These are phyloP conservation scores for Trichocladium uniseriatum DNA, from an alignment of 495 filamentous ascomycete genomes.

Conservation along the genomic window DNA sequence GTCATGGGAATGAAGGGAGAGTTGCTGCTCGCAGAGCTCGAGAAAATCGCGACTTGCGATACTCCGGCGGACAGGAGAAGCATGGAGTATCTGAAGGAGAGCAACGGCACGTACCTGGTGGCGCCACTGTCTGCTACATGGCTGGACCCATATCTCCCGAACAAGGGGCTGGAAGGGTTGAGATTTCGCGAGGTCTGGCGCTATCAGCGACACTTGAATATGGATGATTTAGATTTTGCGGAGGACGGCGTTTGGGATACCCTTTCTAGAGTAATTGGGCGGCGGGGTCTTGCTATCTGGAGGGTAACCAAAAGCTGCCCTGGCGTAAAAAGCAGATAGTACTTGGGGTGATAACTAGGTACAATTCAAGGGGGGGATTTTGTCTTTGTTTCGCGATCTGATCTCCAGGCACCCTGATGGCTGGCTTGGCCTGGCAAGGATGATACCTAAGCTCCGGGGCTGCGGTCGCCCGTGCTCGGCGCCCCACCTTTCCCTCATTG, in stretches of 20 bases:
- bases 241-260: constrained; percentile 75
- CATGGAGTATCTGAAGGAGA: constrained; percentile 41
- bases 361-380: constrained; percentile 1
- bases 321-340: constrained; percentile 1
- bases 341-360: too few relatives aligned
- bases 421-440: constrained; percentile 5
- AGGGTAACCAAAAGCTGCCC: constrained; percentile 52
- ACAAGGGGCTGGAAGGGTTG: constrained; percentile 40
- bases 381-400: too few relatives aligned
- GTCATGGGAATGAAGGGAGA: constrained; percentile 69
- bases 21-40: constrained; percentile 50
- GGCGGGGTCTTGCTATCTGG: constrained; percentile 75
- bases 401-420: constrained; percentile 31
- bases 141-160: constrained; percentile 52
- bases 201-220: constrained; percentile 65
- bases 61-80: constrained; percentile 40
- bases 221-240: constrained; percentile 88
- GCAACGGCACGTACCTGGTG: constrained; percentile 52
- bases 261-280: constrained; percentile 62
- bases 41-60: constrained; percentile 50
- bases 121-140: constrained; percentile 64
- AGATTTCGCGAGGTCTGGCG: constrained; percentile 61
- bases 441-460: too few relatives aligned
- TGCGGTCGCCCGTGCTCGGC: not conserved
- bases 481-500: not conserved